Evolutionary conservation across 441 rosid genomes (phyloP).

Genomic region (Aleurites moluccanus): DNA sequence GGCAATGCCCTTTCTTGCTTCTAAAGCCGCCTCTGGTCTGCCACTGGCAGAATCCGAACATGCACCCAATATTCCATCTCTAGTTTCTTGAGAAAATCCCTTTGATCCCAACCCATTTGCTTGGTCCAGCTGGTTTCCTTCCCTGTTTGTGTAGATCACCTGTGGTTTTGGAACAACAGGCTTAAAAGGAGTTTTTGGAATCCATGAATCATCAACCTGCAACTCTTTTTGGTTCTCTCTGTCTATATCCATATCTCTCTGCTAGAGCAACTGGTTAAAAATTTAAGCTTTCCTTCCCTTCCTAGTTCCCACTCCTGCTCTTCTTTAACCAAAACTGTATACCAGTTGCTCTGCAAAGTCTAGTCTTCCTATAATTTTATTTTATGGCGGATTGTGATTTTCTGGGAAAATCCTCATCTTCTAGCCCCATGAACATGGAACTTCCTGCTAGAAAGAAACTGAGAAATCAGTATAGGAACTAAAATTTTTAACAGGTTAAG

Average conservation of each 20-base stretch:
- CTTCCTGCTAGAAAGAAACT: constrained; percentile 15
- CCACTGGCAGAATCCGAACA: constrained; percentile 17
- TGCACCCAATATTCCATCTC: constrained; percentile 13
- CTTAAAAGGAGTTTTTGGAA: constrained; percentile 50
- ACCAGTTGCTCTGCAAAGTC: constrained; percentile 3
- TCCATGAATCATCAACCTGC: constrained; percentile 37
- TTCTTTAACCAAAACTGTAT: no score
- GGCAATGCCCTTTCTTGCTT: constrained; percentile 1
- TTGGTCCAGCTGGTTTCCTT: constrained; percentile 25
- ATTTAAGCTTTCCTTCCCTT: neutral
- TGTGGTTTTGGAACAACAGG: constrained; percentile 34
- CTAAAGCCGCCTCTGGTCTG: constrained; percentile 14
- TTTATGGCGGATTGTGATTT: neutral
- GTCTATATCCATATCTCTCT: constrained; percentile 33
- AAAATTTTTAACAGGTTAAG: neutral
- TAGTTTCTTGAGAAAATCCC: constrained; percentile 25
- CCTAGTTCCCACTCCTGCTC: neutral
- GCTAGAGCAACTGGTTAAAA: constrained; percentile 7
- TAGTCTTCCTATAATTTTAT: neutral
- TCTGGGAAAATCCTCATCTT: constrained; percentile 21
- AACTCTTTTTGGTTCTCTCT: constrained; percentile 26
- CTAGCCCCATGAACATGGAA: constrained; percentile 21
- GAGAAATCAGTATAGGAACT: neutral
- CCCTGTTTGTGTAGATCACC: constrained; percentile 29
- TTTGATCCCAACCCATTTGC: constrained; percentile 33